phyloP scores from a whole-genome alignment of 169 alveolate genomes.

The Plasmodium inui region DNA sequence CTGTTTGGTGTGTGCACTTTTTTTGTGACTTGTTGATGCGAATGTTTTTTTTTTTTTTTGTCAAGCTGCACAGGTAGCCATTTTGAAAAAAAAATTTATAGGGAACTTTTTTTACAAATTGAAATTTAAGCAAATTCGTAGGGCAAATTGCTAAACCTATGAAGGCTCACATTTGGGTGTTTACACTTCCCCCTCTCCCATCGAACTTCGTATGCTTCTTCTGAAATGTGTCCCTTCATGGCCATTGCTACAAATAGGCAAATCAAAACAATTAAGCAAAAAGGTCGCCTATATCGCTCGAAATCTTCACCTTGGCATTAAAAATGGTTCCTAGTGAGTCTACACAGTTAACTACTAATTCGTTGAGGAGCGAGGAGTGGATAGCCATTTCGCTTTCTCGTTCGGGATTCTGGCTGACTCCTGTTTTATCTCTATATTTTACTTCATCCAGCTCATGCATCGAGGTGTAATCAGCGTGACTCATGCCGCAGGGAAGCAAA shows the following conservation, averaged over 20 bases:
- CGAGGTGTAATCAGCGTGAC: slow-evolving; percentile 45
- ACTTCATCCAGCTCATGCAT: slow-evolving; percentile 47
- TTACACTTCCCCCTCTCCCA: background rate
- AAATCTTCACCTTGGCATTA: slow-evolving; percentile 35
- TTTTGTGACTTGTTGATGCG: background rate
- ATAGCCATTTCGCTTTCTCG: slow-evolving; percentile 6
- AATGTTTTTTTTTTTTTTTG: slow-evolving; percentile 1
- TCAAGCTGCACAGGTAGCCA: slow-evolving; percentile 1
- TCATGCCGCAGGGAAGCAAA: slow-evolving; percentile 81
- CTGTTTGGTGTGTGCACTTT: background rate
- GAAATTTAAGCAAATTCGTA: background rate
- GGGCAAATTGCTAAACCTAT: background rate
- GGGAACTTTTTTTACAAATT: background rate
- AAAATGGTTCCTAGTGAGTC: slow-evolving; percentile 49
- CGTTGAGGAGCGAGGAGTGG: background rate
- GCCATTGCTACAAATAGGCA: background rate
- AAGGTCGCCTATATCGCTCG: slow-evolving; percentile 19
- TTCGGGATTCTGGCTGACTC: background rate
- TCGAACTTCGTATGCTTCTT: background rate
- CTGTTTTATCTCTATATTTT: background rate
- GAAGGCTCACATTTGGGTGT: background rate
- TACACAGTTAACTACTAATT: slow-evolving; percentile 10
- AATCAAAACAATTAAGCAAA: slow-evolving; percentile 6
- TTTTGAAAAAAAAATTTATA: background rate
- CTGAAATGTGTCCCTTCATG: background rate